Conservation (phyloP, 495 filamentous ascomycete species). For the Cercophora samala region DNA sequence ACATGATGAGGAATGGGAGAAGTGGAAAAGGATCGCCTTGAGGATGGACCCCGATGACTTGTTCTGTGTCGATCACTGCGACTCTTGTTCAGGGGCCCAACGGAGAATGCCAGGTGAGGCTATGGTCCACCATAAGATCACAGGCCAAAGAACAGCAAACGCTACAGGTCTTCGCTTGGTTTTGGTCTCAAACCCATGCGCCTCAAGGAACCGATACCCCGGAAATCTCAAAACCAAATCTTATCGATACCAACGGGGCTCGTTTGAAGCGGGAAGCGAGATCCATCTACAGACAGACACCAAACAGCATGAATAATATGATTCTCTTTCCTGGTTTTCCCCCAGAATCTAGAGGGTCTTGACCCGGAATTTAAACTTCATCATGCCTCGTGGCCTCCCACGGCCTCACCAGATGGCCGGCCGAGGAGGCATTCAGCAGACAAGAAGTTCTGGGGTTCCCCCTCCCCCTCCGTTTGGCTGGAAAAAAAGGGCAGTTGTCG, state of each 20-base stretch:
- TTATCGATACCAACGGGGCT: not conserved
- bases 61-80: constrained; percentile 5
- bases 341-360: not conserved
- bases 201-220: constrained; percentile 12
- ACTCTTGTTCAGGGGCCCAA: not conserved
- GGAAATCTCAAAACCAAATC: constrained; percentile 6
- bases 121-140: not conserved
- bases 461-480: not conserved
- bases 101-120: not conserved
- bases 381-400: not conserved
- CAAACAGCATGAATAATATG: not conserved
- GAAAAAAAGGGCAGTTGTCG: not conserved
- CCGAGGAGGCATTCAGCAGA: not conserved
- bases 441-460: not conserved
- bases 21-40: not conserved
- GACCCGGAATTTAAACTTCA: not conserved
- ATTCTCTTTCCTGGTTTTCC: not conserved
- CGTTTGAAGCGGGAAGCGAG: not conserved
- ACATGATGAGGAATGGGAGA: constrained; percentile 3
- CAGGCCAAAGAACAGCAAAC: not conserved
- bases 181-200: constrained; percentile 14
- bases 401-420: not conserved
- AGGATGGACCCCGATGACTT: not conserved
- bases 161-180: not conserved
- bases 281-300: not conserved